Conservation (phyloP, 768 basidiomycete genomes). For the Boletus tylopilopsis region DNA sequence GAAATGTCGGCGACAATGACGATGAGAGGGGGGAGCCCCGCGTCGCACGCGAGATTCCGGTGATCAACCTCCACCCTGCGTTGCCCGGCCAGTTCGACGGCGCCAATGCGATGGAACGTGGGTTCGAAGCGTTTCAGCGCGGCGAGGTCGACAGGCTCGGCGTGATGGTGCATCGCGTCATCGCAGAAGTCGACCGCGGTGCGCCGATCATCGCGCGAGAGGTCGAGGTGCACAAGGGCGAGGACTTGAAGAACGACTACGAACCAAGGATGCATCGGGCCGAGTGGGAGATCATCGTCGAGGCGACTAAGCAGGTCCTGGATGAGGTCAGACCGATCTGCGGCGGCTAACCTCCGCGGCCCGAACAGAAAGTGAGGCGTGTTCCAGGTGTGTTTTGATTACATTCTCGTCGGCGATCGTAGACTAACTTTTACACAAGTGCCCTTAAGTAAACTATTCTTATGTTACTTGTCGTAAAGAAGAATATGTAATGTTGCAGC, state of each 20-base stretch:
- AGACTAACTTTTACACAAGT: slow-evolving; percentile 18
- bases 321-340: slow-evolving; percentile 41
- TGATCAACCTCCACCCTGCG: slow-evolving; percentile 97
- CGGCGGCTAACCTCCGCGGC: neutral
- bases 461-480: slow-evolving; percentile 6
- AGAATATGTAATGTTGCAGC: neutral
- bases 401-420: slow-evolving; percentile 1
- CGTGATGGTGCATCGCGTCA: slow-evolving; percentile 91
- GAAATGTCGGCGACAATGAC: slow-evolving; percentile 14
- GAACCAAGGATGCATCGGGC: slow-evolving; percentile 74
- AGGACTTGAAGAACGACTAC: slow-evolving; percentile 60
- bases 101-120: slow-evolving; percentile 84
- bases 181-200: slow-evolving; percentile 91
- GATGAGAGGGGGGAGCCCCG: slow-evolving; percentile 31
- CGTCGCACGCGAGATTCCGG: slow-evolving; percentile 49
- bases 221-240: slow-evolving; percentile 68
- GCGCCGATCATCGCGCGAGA: slow-evolving; percentile 81
- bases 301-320: slow-evolving; percentile 71
- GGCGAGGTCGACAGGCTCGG: slow-evolving; percentile 80
- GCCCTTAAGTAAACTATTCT: slow-evolving; percentile 17
- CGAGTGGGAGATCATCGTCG: slow-evolving; percentile 91
- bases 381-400: slow-evolving; percentile 9
- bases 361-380: neutral
- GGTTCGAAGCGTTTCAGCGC: slow-evolving; percentile 82
- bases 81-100: slow-evolving; percentile 96